These are phyloP conservation scores for Yamadazyma endophytica DNA, from an alignment of 805 yeast species.

Conservation along the genomic window DNA sequence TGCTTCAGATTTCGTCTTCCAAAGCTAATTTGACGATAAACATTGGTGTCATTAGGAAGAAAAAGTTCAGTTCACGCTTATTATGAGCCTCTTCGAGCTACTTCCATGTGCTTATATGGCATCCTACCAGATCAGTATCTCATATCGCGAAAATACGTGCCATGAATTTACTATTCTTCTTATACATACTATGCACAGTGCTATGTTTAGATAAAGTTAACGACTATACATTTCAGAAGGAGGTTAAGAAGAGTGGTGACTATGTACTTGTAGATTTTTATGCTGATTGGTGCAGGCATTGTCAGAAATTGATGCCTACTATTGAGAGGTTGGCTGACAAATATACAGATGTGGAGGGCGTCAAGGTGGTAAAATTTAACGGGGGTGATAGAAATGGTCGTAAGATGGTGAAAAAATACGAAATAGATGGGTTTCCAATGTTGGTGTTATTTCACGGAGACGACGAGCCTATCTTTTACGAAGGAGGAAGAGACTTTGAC, in stretches of 20 bases:
- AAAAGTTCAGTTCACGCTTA: too few relatives aligned
- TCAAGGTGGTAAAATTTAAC: conserved; percentile 53
- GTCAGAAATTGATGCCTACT: conserved; percentile 54
- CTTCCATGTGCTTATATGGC: too few relatives aligned
- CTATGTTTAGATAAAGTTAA: conserved; percentile 35
- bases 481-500: conserved; percentile 50
- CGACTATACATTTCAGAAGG: conserved; percentile 49
- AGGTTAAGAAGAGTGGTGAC: conserved; percentile 52
- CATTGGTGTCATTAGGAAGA: too few relatives aligned
- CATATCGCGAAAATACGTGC: too few relatives aligned
- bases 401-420: conserved; percentile 45
- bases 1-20: too few relatives aligned
- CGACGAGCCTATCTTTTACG: conserved; percentile 49
- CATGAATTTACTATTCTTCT: conserved; percentile 4
- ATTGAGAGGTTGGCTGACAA: conserved; percentile 32
- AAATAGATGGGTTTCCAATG: conserved; percentile 64
- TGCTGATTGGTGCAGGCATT: conserved; percentile 74
- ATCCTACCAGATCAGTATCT: too few relatives aligned
- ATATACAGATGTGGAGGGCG: conserved; percentile 27
- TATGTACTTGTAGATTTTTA: conserved; percentile 46
- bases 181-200: conserved; percentile 1
- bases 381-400: conserved; percentile 51
- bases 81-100: too few relatives aligned
- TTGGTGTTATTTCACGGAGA: conserved; percentile 53
- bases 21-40: too few relatives aligned